These are phyloP conservation scores for Cystobasidium tubakii DNA, from an alignment of 768 basidiomycete genomes.

Conservation along the genomic window DNA sequence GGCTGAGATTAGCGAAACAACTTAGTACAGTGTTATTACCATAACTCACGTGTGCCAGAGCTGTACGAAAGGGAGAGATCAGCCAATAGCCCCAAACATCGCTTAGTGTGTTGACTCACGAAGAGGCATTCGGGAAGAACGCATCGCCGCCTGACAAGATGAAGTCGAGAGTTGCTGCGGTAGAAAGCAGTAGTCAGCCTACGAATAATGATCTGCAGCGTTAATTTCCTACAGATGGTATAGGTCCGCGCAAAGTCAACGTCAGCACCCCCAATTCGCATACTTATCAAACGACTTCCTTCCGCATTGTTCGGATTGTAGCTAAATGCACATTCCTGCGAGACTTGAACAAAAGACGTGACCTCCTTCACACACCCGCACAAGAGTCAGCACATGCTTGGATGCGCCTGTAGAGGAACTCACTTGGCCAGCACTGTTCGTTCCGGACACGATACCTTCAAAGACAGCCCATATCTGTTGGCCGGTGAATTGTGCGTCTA, in stretches of 20 bases:
- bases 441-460: constrained; percentile 51
- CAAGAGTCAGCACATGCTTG: neutral
- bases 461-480: constrained; percentile 53
- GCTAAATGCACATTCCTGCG: constrained; percentile 48
- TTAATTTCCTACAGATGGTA: constrained; percentile 37
- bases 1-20: neutral
- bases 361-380: constrained; percentile 47
- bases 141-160: constrained; percentile 45
- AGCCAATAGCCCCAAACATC: no score
- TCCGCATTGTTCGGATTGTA: constrained; percentile 44
- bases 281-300: constrained; percentile 44
- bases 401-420: neutral
- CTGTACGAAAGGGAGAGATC: no score
- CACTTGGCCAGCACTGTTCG: constrained; percentile 42
- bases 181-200: neutral
- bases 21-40: neutral
- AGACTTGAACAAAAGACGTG: constrained; percentile 54
- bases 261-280: constrained; percentile 38
- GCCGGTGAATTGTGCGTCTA: constrained; percentile 53
- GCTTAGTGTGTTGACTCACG: no score
- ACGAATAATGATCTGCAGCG: neutral
- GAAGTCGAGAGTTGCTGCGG: constrained; percentile 45
- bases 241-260: constrained; percentile 43
- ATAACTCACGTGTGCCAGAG: constrained; percentile 27
- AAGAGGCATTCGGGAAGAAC: constrained; percentile 35